Percentiles rank a stretch among this genome's conserved stretches.
These are phyloP conservation scores for Colletotrichum euphorbiae DNA, from an alignment of 2,329 filamentous ascomycete genomes.

Conservation along the genomic window DNA sequence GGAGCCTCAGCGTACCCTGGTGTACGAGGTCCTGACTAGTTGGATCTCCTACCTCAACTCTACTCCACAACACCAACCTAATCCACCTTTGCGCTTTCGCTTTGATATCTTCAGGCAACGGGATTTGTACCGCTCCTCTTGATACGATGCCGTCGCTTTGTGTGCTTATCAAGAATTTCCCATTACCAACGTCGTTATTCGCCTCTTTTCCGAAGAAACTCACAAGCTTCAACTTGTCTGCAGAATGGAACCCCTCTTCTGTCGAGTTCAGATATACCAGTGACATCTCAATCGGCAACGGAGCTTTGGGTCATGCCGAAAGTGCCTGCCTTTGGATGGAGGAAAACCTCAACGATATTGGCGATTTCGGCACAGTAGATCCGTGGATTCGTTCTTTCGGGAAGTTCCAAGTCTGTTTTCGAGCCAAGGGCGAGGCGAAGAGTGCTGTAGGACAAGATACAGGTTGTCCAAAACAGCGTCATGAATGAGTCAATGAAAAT, in stretches of 20 bases:
- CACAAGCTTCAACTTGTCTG: constrained; percentile 25
- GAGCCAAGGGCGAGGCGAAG: constrained; percentile 29
- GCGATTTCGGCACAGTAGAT: constrained; percentile 39
- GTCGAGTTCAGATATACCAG: constrained; percentile 37
- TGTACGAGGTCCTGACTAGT: too few species aligned
- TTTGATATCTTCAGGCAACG: constrained; percentile 4
- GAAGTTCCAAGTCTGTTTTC: not conserved
- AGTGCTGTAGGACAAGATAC: constrained; percentile 37
- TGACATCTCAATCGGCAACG: constrained; percentile 39
- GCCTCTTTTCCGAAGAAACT: constrained; percentile 29
- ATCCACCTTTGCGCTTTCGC: constrained; percentile 28
- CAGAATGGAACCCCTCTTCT: constrained; percentile 23
- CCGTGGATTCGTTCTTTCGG: constrained; percentile 28
- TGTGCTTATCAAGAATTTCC: constrained; percentile 30
- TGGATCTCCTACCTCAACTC: not conserved
- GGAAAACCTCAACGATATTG: constrained; percentile 36
- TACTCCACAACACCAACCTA: not conserved
- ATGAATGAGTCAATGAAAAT: constrained; percentile 35
- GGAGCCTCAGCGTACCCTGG: too few species aligned
- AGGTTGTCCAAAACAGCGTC: constrained; percentile 29
- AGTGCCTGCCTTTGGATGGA: constrained; percentile 34
- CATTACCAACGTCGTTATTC: constrained; percentile 27
- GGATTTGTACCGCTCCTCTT: not conserved
- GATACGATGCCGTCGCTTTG: constrained; percentile 17
- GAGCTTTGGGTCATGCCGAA: constrained; percentile 35